Conservation (phyloP, 176 grass and related monocot species). For the Rhynchospora tenuis region DNA sequence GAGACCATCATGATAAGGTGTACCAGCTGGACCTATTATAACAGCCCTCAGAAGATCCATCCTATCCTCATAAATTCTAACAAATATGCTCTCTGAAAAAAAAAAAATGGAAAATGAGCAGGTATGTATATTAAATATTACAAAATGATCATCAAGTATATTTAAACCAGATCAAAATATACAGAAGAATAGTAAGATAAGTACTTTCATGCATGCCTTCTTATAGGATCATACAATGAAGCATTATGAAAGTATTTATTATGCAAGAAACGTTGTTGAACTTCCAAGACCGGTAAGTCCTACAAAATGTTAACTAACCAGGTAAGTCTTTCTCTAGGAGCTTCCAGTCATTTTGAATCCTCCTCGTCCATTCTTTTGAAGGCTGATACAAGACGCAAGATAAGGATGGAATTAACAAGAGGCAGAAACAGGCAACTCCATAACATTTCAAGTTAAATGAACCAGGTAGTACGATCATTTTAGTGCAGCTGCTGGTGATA, state of each 20-base stretch:
- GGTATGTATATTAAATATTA: not conserved
- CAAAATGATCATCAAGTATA: constrained; percentile 24
- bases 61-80: constrained; percentile 80
- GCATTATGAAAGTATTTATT: not conserved
- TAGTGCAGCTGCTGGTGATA: not conserved
- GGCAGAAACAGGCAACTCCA: not conserved
- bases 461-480: not conserved
- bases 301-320: constrained; percentile 23
- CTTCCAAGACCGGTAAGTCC: not conserved
- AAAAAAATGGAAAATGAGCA: constrained; percentile 13
- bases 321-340: constrained; percentile 76
- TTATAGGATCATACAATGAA: not conserved
- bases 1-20: constrained; percentile 75
- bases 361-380: constrained; percentile 55
- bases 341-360: constrained; percentile 81
- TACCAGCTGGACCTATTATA: constrained; percentile 74
- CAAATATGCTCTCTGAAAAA: constrained; percentile 65
- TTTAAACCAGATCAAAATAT: not conserved
- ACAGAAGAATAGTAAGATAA: not conserved
- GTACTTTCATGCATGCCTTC: not conserved
- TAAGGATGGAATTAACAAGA: not conserved
- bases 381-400: constrained; percentile 32
- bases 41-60: constrained; percentile 81
- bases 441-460: not conserved
- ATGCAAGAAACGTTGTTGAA: not conserved